Percentiles rank a stretch among this genome's conserved stretches.
Evolutionary conservation across 148 eudicot genomes (phyloP).

Genomic region (Mesembryanthemum crystallinum): DNA sequence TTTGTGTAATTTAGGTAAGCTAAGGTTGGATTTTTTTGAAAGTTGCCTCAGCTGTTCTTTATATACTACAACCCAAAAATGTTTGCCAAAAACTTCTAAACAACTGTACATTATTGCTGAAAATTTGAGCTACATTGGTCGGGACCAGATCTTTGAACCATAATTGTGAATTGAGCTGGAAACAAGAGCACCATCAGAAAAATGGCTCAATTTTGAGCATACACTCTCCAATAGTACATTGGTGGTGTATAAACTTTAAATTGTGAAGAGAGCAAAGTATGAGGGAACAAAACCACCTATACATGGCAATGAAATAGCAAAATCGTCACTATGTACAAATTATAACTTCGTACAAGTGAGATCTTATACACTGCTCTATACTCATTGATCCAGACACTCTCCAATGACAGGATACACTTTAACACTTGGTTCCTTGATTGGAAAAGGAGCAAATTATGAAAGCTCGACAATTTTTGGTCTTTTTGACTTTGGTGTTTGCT

Average conservation of each 20-base stretch:
- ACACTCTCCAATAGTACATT: background rate
- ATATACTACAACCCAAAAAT: background rate
- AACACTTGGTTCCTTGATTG: background rate
- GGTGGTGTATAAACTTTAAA: background rate
- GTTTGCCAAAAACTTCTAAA: too few species aligned
- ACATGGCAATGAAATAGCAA: background rate
- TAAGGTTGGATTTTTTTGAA: background rate
- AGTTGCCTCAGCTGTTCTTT: background rate
- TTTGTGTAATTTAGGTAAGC: conserved; percentile 12
- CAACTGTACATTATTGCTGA: too few species aligned
- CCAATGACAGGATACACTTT: too few species aligned
- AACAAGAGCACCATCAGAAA: background rate
- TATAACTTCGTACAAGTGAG: background rate
- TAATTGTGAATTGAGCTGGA: background rate
- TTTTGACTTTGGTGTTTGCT: conserved; percentile 36
- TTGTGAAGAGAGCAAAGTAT: background rate
- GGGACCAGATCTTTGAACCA: too few species aligned
- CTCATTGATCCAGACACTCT: background rate
- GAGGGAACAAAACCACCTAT: background rate
- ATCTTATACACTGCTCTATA: conserved; percentile 1
- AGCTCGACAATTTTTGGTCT: conserved; percentile 76
- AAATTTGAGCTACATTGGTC: too few species aligned
- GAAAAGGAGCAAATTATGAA: conserved; percentile 16
- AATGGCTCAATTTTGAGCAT: background rate
- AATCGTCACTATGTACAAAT: background rate